Base-by-base conservation (phyloP, 768 basidiomycete genomes). In the Vararia minispora region DNA sequence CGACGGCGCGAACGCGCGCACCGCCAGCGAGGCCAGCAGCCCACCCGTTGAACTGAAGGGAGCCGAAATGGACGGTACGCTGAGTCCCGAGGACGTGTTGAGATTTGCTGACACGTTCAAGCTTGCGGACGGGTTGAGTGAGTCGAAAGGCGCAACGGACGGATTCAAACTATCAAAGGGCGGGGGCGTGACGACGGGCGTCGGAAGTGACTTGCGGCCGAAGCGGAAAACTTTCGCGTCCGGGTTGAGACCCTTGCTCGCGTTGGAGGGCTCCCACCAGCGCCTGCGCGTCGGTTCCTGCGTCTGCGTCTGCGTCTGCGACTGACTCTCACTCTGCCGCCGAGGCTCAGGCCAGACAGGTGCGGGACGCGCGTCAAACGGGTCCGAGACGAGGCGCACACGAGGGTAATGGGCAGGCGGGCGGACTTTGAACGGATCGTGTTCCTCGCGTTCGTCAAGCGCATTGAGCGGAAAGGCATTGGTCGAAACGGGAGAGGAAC, bases 1-100 rank as follows among this genome's bases (percentile, higher is more conserved):
- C 45, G 86, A 89, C 23, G 86, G 87, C 25, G 84, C 86, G 57
- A 91, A 91, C 13, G 86, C 87, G 52, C 82, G 84, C 41, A 85
- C 57, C n/a, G 59, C 60, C 35, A 58, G 49, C 20, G 52, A 40
- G 41, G 54, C 60, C 55, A 66, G 60, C 41, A 63, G 44, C 32
- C 48, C 44, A 37, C 48, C 50, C 2, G 51, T 9, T 27, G 43
- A 42, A 34, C 48, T 34, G 26, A 37, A 17, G 26, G 40, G 21
- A 38, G 35, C 46, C 34, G 39, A 44, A 37, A 41, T 48, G 40
- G 24, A 48, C 33, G 48, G 51, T 38, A 45, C 43, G 51, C 46
- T 50, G 38, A 49, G 51, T 43, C 49, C 45, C 35, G 42, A 47
- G 46, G n/a, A 42, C 40, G 44, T 40, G 44, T 22, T 34, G 39